These are phyloP conservation scores for Filosporella fistucella DNA, from an alignment of 495 filamentous ascomycete genomes.

Conservation along the genomic window DNA sequence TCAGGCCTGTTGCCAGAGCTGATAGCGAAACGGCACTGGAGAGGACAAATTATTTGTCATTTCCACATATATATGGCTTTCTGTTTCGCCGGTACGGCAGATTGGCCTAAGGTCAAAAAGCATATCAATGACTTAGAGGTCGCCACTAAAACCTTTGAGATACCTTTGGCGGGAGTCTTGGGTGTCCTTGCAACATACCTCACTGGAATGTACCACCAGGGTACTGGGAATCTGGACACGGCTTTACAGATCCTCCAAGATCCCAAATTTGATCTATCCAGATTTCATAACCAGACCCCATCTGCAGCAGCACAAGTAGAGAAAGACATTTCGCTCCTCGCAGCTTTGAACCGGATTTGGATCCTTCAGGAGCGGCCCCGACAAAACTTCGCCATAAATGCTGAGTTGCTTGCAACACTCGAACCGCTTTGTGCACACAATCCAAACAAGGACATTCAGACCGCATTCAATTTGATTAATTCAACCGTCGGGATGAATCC, in stretches of 20 bases:
- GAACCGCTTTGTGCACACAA: constrained; percentile 64
- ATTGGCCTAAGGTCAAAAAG: constrained; percentile 39
- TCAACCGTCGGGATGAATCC: constrained; percentile 58
- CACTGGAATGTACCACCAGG: constrained; percentile 71
- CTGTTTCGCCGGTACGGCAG: constrained; percentile 37
- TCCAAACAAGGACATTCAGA: constrained; percentile 66
- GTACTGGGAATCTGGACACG: constrained; percentile 60
- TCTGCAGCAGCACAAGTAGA: constrained; percentile 44
- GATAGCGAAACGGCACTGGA: constrained; percentile 36
- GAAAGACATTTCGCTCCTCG: constrained; percentile 70
- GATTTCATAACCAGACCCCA: constrained; percentile 33
- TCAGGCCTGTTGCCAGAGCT: constrained; percentile 39
- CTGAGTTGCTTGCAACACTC: constrained; percentile 55
- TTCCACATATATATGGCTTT: constrained; percentile 41
- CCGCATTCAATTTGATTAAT: constrained; percentile 74
- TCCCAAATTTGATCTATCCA: constrained; percentile 45
- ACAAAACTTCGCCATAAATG: constrained; percentile 41
- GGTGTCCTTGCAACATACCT: constrained; percentile 58
- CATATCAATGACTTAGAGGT: constrained; percentile 33
- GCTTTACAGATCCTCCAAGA: constrained; percentile 66
- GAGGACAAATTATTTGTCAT: constrained; percentile 38
- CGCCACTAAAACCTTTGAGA: constrained; percentile 25
- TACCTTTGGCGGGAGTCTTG: constrained; percentile 29
- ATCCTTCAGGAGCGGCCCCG: constrained; percentile 67
- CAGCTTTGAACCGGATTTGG: constrained; percentile 74